Evolutionary conservation across 257 asterid genomes (phyloP), one percentile per base, ranked within the genome.

Genomic region (Rhazya stricta): DNA sequence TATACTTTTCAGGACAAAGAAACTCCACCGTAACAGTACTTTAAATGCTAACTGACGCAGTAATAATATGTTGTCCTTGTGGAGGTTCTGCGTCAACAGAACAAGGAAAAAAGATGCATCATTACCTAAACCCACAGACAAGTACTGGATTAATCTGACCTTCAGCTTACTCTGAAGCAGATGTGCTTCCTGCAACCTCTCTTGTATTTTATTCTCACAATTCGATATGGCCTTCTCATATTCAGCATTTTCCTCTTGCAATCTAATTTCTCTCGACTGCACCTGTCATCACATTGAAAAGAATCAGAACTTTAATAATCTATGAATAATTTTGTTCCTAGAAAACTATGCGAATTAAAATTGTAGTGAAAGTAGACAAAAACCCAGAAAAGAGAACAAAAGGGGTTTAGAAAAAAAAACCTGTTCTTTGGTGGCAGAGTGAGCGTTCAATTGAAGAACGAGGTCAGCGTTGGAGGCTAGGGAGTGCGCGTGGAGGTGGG

Each of bases 401-500:
- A 1, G 10, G 25, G 12, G 36, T 37, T 27, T 63, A 54, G 5
- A 51, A 11, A 32, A 11, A 32, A 43, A 39, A 42, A 91, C 97
- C 94, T 92, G 92, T 54, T 87, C 88, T 82, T 92, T 95, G 86
- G 99, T 95, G 70, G 99, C 68, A 69, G 97, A 91, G 84, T 92
- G 99, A 70, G 99, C 84, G 85, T 89, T 89, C 76, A 92, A 91
- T 56, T 95, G 99, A 51, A 92, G 97, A 27, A 93, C 89, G 8
- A 95, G 97, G 71, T 85, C 97, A 16, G 94, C 91, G 76, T 89
- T 88, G 74, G 98, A 92, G 46, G 99, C 98, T 69, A 95, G 90
- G 39, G 98, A 92, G 67, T 91, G 99, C 23, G 99, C 99, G 83
- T 95, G 98, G 73, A 95, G 96, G 79, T 95, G 90, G 3, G 98